A percentile compares a stretch with the other conserved stretches of the same genome.
Conservation (phyloP, 192 early-diverging fungal species). For the Entomortierella parvispora region DNA sequence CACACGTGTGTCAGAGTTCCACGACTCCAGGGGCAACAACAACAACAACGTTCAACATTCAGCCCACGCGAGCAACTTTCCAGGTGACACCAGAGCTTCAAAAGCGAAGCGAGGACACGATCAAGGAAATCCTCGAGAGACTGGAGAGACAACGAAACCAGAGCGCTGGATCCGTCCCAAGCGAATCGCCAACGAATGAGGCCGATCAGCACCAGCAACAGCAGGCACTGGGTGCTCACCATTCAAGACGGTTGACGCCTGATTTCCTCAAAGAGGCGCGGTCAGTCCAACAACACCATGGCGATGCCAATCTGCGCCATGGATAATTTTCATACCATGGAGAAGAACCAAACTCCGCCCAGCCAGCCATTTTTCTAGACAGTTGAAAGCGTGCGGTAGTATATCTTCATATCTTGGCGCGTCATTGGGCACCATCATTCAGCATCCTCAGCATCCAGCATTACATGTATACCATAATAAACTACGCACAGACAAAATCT, state of each 20-base stretch:
- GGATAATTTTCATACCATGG: background rate
- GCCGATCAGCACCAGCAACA: too few relatives aligned
- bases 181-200: background rate
- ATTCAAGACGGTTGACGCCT: background rate
- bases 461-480: too few relatives aligned
- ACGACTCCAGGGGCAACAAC: too few relatives aligned
- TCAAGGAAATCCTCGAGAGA: background rate
- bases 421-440: too few relatives aligned
- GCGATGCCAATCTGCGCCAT: constrained; percentile 32
- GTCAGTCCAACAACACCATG: constrained; percentile 17
- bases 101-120: background rate
- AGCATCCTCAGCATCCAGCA: too few relatives aligned
- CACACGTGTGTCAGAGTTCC: background rate
- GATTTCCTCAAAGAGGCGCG: constrained; percentile 10
- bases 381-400: too few relatives aligned
- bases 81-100: too few relatives aligned
- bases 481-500: too few relatives aligned
- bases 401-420: too few relatives aligned
- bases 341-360: background rate
- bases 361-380: too few relatives aligned
- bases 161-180: background rate
- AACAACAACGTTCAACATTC: too few relatives aligned
- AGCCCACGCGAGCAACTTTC: too few relatives aligned
- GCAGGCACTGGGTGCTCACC: background rate
- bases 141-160: background rate